Percentiles rank a stretch among this genome's conserved stretches.
Conservation (phyloP, 805 yeast genomes). For the Starmerella vaccinii region DNA sequence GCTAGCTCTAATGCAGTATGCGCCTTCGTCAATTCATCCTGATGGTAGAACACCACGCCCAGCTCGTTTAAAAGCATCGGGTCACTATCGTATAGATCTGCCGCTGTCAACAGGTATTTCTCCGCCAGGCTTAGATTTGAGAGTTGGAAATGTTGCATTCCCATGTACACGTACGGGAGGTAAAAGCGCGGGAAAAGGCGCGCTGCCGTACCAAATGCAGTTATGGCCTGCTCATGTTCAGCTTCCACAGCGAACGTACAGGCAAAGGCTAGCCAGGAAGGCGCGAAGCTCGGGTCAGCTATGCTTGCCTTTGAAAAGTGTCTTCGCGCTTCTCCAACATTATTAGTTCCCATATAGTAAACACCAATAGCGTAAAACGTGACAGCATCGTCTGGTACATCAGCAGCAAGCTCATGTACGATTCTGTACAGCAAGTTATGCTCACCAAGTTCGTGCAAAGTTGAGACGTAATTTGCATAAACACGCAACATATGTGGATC, state of each 20-base stretch:
- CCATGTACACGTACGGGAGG: constrained; percentile 76
- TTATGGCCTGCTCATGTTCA: constrained; percentile 97
- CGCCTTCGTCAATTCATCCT: constrained; percentile 55
- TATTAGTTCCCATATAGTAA: constrained; percentile 66
- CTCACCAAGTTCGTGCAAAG: constrained; percentile 75
- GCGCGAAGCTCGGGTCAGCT: constrained; percentile 79
- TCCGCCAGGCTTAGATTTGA: constrained; percentile 72
- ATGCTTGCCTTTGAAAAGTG: constrained; percentile 83
- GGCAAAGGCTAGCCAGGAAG: constrained; percentile 97
- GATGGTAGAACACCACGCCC: constrained; percentile 84
- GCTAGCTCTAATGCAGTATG: constrained; percentile 34
- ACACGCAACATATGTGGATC: constrained; percentile 67
- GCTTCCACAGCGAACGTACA: constrained; percentile 96
- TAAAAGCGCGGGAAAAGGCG: constrained; percentile 69
- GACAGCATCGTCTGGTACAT: constrained; percentile 66
- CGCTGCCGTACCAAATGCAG: constrained; percentile 94
- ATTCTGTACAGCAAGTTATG: constrained; percentile 67
- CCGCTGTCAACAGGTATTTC: constrained; percentile 70
- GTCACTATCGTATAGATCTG: constrained; percentile 68
- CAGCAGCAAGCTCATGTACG: constrained; percentile 78
- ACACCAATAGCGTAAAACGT: constrained; percentile 92
- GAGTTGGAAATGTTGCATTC: constrained; percentile 92
- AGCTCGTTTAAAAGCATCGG: constrained; percentile 83
- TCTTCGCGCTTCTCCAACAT: constrained; percentile 71
- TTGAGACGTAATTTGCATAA: constrained; percentile 69